Evolutionary conservation across 2,329 filamentous ascomycete genomes (phyloP).

Genomic region (Alternaria rosae): DNA sequence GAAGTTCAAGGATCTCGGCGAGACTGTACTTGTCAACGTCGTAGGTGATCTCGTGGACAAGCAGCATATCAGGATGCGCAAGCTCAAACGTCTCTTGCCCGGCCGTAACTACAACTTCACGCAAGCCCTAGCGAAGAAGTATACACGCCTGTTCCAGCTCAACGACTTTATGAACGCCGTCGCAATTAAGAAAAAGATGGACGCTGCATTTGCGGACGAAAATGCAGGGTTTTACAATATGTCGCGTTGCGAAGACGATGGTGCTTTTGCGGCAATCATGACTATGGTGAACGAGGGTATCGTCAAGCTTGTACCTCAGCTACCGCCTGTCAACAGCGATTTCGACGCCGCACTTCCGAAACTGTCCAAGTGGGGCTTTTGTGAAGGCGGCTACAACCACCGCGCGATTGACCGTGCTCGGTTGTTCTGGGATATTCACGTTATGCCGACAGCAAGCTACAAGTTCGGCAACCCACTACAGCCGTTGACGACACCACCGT

Average conservation of each 20-base stretch:
- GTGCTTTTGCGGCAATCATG: slow-evolving; percentile 70
- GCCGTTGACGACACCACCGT: slow-evolving; percentile 45
- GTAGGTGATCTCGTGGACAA: slow-evolving; percentile 63
- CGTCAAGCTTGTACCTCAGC: slow-evolving; percentile 61
- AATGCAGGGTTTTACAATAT: slow-evolving; percentile 52
- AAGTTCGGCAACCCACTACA: slow-evolving; percentile 63
- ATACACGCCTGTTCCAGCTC: slow-evolving; percentile 62
- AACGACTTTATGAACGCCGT: slow-evolving; percentile 60
- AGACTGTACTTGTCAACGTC: slow-evolving; percentile 52
- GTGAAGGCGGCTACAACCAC: slow-evolving; percentile 74
- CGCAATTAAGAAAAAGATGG: slow-evolving; percentile 67
- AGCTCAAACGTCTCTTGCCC: slow-evolving; percentile 61
- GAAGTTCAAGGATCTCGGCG: slow-evolving; percentile 49
- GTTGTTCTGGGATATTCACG: slow-evolving; percentile 69
- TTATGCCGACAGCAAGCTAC: slow-evolving; percentile 67
- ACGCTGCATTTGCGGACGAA: slow-evolving; percentile 57
- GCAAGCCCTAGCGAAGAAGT: slow-evolving; percentile 63
- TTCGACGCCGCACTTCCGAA: slow-evolving; percentile 51
- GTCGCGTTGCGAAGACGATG: slow-evolving; percentile 67
- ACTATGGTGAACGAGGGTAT: slow-evolving; percentile 69
- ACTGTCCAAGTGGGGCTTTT: slow-evolving; percentile 70
- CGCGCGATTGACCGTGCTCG: slow-evolving; percentile 71
- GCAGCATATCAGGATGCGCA: slow-evolving; percentile 67
- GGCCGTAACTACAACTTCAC: slow-evolving; percentile 71
- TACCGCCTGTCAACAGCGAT: slow-evolving; percentile 64